phyloP scores from a whole-genome alignment of 1,284 basidiomycete genomes.

The Inonotus obliquus region DNA sequence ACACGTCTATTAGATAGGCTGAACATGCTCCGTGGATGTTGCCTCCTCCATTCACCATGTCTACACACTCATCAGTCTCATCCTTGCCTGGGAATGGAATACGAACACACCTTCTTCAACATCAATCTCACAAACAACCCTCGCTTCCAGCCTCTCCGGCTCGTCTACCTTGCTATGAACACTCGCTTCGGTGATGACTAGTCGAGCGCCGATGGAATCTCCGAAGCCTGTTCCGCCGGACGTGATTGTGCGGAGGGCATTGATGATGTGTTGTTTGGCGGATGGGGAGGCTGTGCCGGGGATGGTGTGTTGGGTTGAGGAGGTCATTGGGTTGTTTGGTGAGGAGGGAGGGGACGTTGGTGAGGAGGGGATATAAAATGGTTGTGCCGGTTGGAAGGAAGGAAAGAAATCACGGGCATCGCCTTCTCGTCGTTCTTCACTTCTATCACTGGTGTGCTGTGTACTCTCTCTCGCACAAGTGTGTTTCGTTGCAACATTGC shows the following conservation, averaged over 20 bases:
- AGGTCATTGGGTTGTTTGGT: too few species aligned
- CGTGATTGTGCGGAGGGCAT: constrained; percentile 33
- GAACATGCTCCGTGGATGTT: constrained; percentile 43
- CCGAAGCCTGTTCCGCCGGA: constrained; percentile 31
- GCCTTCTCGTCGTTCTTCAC: not conserved
- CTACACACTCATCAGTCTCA: constrained; percentile 25
- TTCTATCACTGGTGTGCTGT: too few species aligned
- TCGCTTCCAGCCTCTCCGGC: constrained; percentile 34
- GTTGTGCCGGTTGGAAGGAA: too few species aligned
- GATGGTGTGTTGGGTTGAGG: constrained; percentile 22
- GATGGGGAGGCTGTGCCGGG: constrained; percentile 40
- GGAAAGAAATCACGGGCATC: too few species aligned
- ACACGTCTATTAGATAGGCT: constrained; percentile 45
- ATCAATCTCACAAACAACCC: constrained; percentile 40
- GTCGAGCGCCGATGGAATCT: constrained; percentile 26
- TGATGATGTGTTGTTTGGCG: constrained; percentile 34
- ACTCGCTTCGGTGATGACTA: constrained; percentile 39
- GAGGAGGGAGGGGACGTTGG: too few species aligned
- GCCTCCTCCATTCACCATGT: constrained; percentile 43
- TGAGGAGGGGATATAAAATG: not conserved
- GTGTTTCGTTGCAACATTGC: not conserved
- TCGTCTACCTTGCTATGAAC: constrained; percentile 35
- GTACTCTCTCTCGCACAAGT: too few species aligned
- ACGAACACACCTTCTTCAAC: constrained; percentile 38
- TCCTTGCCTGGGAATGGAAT: not conserved